Evolutionary conservation across 1,139 yeast genomes (phyloP), one percentile per base, ranked within the genome.

Genomic region (Kurtzmaniella quercitrusa): DNA sequence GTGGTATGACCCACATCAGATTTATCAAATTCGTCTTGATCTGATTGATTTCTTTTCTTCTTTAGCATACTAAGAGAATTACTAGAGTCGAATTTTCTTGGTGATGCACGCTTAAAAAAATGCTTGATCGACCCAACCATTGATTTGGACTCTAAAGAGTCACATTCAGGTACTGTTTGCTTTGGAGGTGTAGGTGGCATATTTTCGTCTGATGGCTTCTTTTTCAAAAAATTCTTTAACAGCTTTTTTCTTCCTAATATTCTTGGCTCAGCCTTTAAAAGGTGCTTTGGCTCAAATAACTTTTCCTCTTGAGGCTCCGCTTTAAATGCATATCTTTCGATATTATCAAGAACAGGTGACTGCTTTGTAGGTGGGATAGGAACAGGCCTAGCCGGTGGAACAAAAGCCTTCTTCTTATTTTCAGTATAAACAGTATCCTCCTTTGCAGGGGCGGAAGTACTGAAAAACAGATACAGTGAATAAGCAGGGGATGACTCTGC

Each of bases 281-380:
- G 6, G 7, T 19, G 15, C 22, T 19, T 18, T 8, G 37, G n/a
- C 7, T 19, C 37, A 34, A 19, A 34, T 3, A 19, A 8, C 4
- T 34, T 34, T 19, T 34, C 37, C n/a, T 34, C 37, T 7, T n/a
- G 12, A 5, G 37, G 37, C 15, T 34, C 37, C 12, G 37, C 26
- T 20, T 34, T 7, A 11, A 34, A 34, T 11, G 37, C 37, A 34
- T 34, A 34, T 19, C 16, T 34, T 20, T 34, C 37, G 12, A 34
- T 34, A n/a, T 36, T 20, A 2, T 32, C 39, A 3, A 41, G 28
- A 3, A 42, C 39, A 2, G 40, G 44, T 11, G 46, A 44, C 16
- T 32, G 34, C 5, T 14, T 11, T 9, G 39, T 14, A 18, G 47
- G 47, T 2, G 45, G 39, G 7, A 36, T 14, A 19, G 47, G 37